Conservation (phyloP, 2,329 filamentous ascomycete genomes). For the Epichloe typhina region DNA sequence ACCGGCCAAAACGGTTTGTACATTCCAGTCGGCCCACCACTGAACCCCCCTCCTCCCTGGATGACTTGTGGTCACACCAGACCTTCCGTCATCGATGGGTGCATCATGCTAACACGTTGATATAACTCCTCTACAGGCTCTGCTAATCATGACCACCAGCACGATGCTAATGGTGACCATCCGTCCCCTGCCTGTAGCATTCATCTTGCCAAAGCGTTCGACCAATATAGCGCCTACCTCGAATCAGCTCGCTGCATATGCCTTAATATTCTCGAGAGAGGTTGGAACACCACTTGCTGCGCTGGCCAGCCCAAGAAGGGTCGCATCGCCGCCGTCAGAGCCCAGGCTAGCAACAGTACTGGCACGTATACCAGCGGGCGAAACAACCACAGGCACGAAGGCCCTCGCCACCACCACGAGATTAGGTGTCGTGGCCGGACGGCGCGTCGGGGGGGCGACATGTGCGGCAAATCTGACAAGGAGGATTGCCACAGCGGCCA, state of each 20-base stretch:
- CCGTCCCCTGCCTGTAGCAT: conserved; percentile 16
- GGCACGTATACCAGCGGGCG: conserved; percentile 4
- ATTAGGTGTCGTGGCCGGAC: conserved; percentile 11
- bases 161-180: conserved; percentile 15
- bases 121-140: conserved; percentile 4
- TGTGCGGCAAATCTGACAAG: conserved; percentile 3
- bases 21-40: neutral
- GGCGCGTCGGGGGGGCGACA: conserved; percentile 5
- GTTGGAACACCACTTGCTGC: conserved; percentile 17
- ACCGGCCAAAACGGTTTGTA: conserved; percentile 12
- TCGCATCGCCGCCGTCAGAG: neutral
- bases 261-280: conserved; percentile 18
- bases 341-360: neutral
- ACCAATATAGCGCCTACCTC: conserved; percentile 22
- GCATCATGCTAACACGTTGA: neutral
- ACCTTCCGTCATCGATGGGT: neutral
- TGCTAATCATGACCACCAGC: conserved; percentile 13
- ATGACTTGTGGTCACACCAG: neutral
- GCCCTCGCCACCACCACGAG: conserved; percentile 11
- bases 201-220: conserved; percentile 20
- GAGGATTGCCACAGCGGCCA: conserved; percentile 7
- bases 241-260: conserved; percentile 25
- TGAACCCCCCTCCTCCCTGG: neutral
- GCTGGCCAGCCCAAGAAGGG: conserved; percentile 5
- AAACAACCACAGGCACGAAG: conserved; percentile 1